Evolutionary conservation across 2,329 filamentous ascomycete species (phyloP).

Genomic region (Cladophialophora psammophila): DNA sequence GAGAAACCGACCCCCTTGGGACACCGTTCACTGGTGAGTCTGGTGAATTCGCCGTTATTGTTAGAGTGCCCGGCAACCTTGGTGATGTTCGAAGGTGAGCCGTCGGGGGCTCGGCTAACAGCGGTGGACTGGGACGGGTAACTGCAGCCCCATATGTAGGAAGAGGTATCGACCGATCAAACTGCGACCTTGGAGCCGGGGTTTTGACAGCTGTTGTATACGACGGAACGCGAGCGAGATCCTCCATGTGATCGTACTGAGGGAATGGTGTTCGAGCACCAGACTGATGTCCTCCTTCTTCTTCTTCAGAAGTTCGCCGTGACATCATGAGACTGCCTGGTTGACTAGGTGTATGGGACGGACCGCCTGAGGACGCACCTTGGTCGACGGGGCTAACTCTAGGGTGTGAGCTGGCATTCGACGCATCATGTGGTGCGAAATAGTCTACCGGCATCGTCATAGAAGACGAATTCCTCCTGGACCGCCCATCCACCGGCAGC

Average conservation of each 20-base stretch:
- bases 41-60: slow-evolving; percentile 28
- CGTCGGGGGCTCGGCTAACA: slow-evolving; percentile 49
- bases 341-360: slow-evolving; percentile 25
- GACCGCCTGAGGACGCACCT: slow-evolving; percentile 14
- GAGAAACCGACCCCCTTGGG: slow-evolving; percentile 41
- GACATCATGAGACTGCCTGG: slow-evolving; percentile 46
- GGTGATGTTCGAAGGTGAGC: slow-evolving; percentile 48
- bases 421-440: slow-evolving; percentile 17
- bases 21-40: slow-evolving; percentile 41
- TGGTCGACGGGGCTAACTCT: slow-evolving; percentile 30
- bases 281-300: slow-evolving; percentile 50
- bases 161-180: slow-evolving; percentile 50
- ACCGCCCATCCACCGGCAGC: slow-evolving; percentile 16
- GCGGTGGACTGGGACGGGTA: slow-evolving; percentile 38
- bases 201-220: slow-evolving; percentile 77
- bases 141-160: slow-evolving; percentile 71
- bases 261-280: slow-evolving; percentile 52
- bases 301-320: slow-evolving; percentile 57
- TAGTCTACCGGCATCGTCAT: slow-evolving; percentile 28
- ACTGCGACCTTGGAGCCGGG: slow-evolving; percentile 63
- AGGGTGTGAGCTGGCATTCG: slow-evolving; percentile 16
- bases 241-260: slow-evolving; percentile 65
- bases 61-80: slow-evolving; percentile 47
- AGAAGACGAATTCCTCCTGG: slow-evolving; percentile 30
- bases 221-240: slow-evolving; percentile 76